Evolutionary conservation across 1,284 basidiomycete genomes (phyloP), one percentile per base, ranked within the genome.

Genomic region (Ganoderma multipileum): DNA sequence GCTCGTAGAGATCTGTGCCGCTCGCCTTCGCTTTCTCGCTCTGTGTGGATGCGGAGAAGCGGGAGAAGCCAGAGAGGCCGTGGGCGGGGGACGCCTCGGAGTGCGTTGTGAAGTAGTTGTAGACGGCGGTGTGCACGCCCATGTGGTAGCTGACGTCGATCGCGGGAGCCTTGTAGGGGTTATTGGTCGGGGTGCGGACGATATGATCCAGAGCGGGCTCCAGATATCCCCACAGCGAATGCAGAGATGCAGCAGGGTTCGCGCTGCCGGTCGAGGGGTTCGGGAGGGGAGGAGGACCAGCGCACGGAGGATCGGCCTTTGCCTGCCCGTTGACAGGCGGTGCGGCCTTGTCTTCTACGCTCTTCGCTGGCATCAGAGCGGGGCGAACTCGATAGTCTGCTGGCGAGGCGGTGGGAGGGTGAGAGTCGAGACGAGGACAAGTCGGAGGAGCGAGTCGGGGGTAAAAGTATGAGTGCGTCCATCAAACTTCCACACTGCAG

Each of bases 31-130:
- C 74, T 74, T 74, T 77, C 67, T 79, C 75, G 66, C 57, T 65
- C 65, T 66, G 64, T 50, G 52, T 57, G 26, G 60, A 54, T 23
- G 63, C 54, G 47, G 68, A 65, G 68, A 71, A 71, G 55, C 73
- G 71, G 75, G 71, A 63, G 73, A 72, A 69, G 2, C 64, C 64
- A 11, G 78, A 61, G 58, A 76, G 73, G 36, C 73, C 73, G 57
- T 76, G 61, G 54, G 80, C 81, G 64, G 80, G 78, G 14, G 66
- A 58, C 52, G 71, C 64, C 66, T 90, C 87, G 70, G 84, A 85
- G 78, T 89, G 86, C 23, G 87, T 78, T 61, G 90, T 91, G 78
- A 92, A 91, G 85, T 92, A 93, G 81, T 92, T 91, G 83, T 93
- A 93, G 65, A 88, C 89, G 33, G 91, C 89, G 28, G 91, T 91